Conservation (phyloP, 2,329 filamentous ascomycete genomes). For the Fusarium austroafricanum region DNA sequence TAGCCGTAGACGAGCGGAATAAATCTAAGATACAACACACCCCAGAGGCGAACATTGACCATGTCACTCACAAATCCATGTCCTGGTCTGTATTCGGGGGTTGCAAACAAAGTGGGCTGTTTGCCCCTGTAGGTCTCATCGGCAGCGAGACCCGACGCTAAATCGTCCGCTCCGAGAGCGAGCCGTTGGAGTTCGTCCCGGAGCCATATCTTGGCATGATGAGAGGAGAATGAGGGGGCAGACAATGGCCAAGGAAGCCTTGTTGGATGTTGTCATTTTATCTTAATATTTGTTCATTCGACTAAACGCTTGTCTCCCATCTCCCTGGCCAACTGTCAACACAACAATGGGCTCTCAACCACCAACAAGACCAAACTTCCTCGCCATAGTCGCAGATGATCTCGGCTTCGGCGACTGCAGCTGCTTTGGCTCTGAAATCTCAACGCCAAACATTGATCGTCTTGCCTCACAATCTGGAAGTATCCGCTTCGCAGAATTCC, state of each 20-base stretch:
- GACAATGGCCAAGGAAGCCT: too few species aligned
- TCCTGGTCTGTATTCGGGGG: too few species aligned
- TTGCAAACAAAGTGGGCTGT: not conserved
- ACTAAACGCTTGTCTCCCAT: not conserved
- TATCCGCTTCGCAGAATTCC: conserved; percentile 72
- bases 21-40: not conserved
- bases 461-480: conserved; percentile 56
- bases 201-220: too few species aligned
- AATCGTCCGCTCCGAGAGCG: not conserved
- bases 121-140: not conserved
- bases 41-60: too few species aligned
- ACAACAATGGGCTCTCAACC: not conserved
- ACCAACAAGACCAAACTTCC: conserved; percentile 49
- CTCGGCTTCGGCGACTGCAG: conserved; percentile 50
- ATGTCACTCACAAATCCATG: too few species aligned
- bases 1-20: too few species aligned
- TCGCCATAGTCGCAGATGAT: conserved; percentile 52
- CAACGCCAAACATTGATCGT: conserved; percentile 48
- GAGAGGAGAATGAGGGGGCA: not conserved
- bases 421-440: conserved; percentile 50
- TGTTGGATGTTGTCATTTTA: too few species aligned
- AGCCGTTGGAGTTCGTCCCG: too few species aligned
- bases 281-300: too few species aligned
- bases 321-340: not conserved
- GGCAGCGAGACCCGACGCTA: not conserved